Percentiles rank a stretch among this genome's conserved stretches.
Evolutionary conservation across 169 alveolate species (phyloP).

Genomic region (Eimeria praecox): DNA sequence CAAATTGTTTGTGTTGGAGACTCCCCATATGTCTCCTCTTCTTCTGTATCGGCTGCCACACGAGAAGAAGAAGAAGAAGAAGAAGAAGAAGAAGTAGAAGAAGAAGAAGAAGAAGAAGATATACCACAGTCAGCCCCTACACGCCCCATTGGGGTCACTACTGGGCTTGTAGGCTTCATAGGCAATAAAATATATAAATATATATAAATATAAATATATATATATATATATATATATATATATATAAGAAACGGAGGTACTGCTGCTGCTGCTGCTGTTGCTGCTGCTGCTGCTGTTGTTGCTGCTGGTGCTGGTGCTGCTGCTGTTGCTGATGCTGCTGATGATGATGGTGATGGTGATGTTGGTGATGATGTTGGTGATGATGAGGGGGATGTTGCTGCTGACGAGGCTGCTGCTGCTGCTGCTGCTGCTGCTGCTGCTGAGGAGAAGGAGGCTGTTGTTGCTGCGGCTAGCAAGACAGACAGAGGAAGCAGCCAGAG

Average conservation of each 20-base stretch:
- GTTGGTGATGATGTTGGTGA: not conserved
- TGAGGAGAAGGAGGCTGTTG: too few relatives aligned
- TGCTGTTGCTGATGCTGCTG: not conserved
- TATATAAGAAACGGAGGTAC: not conserved
- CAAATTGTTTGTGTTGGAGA: conserved; percentile 40
- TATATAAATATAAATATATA: too few relatives aligned
- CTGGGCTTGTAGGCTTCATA: not conserved
- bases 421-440: conserved; percentile 54
- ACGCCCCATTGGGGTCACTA: not conserved
- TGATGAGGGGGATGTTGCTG: not conserved
- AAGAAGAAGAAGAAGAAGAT: too few relatives aligned
- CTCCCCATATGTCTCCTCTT: conserved; percentile 56
- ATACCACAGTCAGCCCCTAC: too few relatives aligned
- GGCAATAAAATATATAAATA: not conserved
- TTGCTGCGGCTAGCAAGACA: too few relatives aligned
- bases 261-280: conserved; percentile 19
- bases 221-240: too few relatives aligned
- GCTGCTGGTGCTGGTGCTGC: too few relatives aligned
- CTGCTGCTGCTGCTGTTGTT: too few relatives aligned
- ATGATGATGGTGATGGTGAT: not conserved
- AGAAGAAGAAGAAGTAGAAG: too few relatives aligned
- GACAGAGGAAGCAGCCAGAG: not conserved
- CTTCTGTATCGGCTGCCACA: too few relatives aligned
- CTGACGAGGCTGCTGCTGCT: not conserved
- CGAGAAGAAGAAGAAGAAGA: too few relatives aligned